phyloP scores from a whole-genome alignment of 495 filamentous ascomycete genomes.

The Aspergillus campestris region DNA sequence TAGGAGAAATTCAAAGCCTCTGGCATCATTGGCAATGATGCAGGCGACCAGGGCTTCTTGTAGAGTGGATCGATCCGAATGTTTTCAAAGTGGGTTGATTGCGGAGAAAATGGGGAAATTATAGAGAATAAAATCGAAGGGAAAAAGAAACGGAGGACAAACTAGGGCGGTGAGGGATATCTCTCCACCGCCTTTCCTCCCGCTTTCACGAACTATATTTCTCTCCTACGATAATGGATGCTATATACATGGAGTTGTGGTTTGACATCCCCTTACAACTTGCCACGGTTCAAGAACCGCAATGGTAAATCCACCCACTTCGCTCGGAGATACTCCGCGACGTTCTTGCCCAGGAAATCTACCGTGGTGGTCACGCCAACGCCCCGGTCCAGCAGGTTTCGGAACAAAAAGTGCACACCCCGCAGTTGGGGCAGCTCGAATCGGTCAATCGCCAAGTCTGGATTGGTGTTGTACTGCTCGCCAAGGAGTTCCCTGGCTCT shows the following conservation, averaged over 20 bases:
- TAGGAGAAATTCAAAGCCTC: too few relatives aligned
- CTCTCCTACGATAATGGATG: too few relatives aligned
- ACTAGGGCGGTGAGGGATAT: too few relatives aligned
- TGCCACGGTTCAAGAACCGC: conserved; percentile 29
- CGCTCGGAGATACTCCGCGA: conserved; percentile 45
- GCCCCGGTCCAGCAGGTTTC: conserved; percentile 45
- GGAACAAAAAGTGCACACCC: conserved; percentile 48
- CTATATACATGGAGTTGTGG: too few relatives aligned
- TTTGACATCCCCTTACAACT: conserved; percentile 11
- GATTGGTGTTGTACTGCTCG: conserved; percentile 25
- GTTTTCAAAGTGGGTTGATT: too few relatives aligned
- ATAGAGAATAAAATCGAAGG: too few relatives aligned
- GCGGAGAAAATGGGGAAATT: too few relatives aligned
- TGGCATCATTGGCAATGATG: too few relatives aligned
- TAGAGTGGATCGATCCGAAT: too few relatives aligned
- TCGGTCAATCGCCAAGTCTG: conserved; percentile 38
- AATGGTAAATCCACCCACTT: conserved; percentile 42
- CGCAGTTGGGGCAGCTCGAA: conserved; percentile 38
- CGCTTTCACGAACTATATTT: too few relatives aligned
- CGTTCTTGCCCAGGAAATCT: conserved; percentile 50
- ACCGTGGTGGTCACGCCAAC: conserved; percentile 41
- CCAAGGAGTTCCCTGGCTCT: conserved; percentile 32
- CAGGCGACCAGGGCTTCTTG: too few relatives aligned
- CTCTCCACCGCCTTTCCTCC: conserved; percentile 7
- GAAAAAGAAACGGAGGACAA: too few relatives aligned